These are phyloP conservation scores for Erysimum cheiri DNA, from an alignment of 441 rosid genomes.

Conservation along the genomic window DNA sequence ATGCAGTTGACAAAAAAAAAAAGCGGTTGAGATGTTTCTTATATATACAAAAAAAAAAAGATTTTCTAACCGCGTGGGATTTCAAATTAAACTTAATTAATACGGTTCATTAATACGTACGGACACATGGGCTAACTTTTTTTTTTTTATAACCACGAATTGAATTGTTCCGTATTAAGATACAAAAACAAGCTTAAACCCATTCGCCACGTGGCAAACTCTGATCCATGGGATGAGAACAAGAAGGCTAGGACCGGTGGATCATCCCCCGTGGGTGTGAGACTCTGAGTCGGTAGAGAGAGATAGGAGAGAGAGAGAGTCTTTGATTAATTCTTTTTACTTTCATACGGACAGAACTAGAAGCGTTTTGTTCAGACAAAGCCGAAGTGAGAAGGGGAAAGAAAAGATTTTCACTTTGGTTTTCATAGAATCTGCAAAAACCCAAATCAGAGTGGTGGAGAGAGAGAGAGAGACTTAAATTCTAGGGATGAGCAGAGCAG, in stretches of 20 bases:
- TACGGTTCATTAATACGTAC: constrained; percentile 36
- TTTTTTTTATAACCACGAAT: constrained; percentile 15
- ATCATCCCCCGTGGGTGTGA: constrained; percentile 41
- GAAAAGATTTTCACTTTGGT: constrained; percentile 46
- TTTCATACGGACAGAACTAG: constrained; percentile 40
- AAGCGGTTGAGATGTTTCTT: background rate
- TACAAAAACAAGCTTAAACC: constrained; percentile 21
- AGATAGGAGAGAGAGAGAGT: constrained; percentile 35
- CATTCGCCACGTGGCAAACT: constrained; percentile 49
- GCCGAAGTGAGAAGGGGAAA: constrained; percentile 37
- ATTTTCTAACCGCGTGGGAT: constrained; percentile 23
- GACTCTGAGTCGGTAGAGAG: constrained; percentile 25
- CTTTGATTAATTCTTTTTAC: constrained; percentile 32
- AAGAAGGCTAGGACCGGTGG: constrained; percentile 37
- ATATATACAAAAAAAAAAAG: background rate
- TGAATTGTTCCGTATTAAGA: constrained; percentile 48
- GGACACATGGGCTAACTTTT: constrained; percentile 40
- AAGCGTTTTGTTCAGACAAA: constrained; percentile 46
- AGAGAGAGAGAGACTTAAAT: constrained; percentile 41
- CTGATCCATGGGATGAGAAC: constrained; percentile 47
- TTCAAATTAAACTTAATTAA: constrained; percentile 17
- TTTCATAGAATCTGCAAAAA: constrained; percentile 46
- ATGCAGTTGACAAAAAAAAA: too few relatives aligned
- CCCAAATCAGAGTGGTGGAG: constrained; percentile 38
- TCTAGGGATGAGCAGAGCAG: constrained; percentile 47